Conservation (phyloP, 2,329 filamentous ascomycete species). For the Diaporthe destruens region DNA sequence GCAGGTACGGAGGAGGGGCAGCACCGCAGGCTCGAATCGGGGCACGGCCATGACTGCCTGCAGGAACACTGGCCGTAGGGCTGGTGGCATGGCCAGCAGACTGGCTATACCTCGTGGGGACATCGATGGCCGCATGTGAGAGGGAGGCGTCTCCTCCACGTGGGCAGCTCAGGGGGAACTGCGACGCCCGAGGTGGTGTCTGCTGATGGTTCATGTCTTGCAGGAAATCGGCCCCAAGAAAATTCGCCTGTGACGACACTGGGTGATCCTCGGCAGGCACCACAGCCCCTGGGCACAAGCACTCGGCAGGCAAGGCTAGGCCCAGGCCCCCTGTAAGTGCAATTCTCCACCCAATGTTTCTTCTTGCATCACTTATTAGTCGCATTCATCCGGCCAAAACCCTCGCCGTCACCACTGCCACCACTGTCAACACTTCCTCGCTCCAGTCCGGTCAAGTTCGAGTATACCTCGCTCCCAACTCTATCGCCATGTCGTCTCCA, state of each 20-base stretch:
- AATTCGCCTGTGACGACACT: conserved; percentile 39
- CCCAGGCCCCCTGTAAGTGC: conserved; percentile 9
- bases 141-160: conserved; percentile 37
- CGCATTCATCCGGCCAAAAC: conserved; percentile 7
- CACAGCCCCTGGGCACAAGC: not conserved
- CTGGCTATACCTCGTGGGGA: conserved; percentile 40
- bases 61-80: conserved; percentile 44
- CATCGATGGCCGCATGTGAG: conserved; percentile 41
- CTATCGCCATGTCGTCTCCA: conserved; percentile 49
- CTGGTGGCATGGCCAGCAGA: conserved; percentile 45
- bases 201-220: conserved; percentile 23
- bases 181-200: conserved; percentile 1
- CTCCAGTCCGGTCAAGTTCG: not conserved
- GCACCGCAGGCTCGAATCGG: conserved; percentile 17
- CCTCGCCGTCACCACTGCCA: not conserved
- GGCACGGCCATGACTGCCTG: conserved; percentile 38
- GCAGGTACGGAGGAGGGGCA: conserved; percentile 8
- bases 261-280: conserved; percentile 13
- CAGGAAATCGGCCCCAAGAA: conserved; percentile 23
- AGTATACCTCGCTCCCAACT: not conserved
- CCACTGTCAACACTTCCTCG: not conserved
- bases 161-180: conserved; percentile 20
- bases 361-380: too few relatives aligned
- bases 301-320: conserved; percentile 28
- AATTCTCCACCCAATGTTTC: not conserved